Percentiles rank a stretch among this genome's conserved stretches.
Evolutionary conservation across 2,329 filamentous ascomycete genomes (phyloP).

Genomic region (Fusarium sp.): DNA sequence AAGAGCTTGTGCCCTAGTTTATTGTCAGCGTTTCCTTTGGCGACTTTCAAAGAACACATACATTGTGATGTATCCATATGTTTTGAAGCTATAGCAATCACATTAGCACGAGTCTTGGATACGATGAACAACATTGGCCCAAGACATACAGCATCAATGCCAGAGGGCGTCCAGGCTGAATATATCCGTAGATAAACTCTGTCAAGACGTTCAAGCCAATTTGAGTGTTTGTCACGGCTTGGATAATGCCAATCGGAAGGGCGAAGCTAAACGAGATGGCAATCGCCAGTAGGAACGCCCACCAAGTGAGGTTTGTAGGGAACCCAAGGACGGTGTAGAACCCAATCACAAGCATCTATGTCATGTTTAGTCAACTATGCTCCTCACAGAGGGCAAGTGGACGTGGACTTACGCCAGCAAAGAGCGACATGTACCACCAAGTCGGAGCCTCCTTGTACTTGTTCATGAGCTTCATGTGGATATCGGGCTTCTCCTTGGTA

Average conservation of each 20-base stretch:
- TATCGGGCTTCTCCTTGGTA: conserved; percentile 72
- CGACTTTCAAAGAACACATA: conserved; percentile 23
- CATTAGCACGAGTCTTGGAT: neutral
- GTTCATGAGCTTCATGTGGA: conserved; percentile 76
- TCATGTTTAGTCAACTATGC: conserved; percentile 24
- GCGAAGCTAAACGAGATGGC: conserved; percentile 75
- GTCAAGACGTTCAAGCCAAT: conserved; percentile 83
- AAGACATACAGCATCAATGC: conserved; percentile 78
- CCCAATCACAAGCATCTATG: conserved; percentile 68
- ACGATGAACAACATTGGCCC: too few relatives aligned
- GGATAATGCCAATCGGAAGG: conserved; percentile 78
- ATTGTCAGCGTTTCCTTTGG: conserved; percentile 18
- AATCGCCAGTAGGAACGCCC: conserved; percentile 79
- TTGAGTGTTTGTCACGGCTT: conserved; percentile 79
- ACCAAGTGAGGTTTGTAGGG: conserved; percentile 79
- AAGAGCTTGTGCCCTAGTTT: conserved; percentile 69
- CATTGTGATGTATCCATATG: conserved; percentile 75
- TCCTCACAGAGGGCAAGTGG: neutral
- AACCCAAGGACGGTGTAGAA: conserved; percentile 72
- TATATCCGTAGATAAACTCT: conserved; percentile 82
- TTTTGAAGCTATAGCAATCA: conserved; percentile 67
- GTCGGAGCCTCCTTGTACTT: conserved; percentile 75
- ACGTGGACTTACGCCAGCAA: conserved; percentile 63
- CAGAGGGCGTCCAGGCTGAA: conserved; percentile 79
- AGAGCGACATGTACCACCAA: conserved; percentile 76